Base-by-base conservation (phyloP, 148 eudicot species). In the Drosera capensis region DNA sequence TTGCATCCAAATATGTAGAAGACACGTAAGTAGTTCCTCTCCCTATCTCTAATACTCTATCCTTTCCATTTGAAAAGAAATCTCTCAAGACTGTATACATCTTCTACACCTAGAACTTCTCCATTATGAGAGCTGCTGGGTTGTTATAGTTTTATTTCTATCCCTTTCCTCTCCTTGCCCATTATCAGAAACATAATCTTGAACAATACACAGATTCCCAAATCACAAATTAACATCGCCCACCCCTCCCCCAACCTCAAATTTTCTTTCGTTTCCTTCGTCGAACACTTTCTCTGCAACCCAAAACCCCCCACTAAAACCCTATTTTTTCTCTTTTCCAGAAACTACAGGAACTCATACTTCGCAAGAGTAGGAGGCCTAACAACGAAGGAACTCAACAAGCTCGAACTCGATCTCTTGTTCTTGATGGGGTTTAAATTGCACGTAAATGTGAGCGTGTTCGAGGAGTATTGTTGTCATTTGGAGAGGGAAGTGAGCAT, bases 391-490 rank as follows among this genome's bases (percentile, higher is more conserved):
- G 95, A 90, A 64, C 64, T 90, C 78, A 90, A 90, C 75, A 72
- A 67, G 11, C 60, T 90, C 56, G 99, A 90, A 68, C 19, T 90
- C 13, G 99, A 80, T 16, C 80, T 84, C 23, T 46, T 90, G 50
- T 90, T 85, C 61, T 20, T 78, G 65, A 80, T 84, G 67, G 76
- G 78, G 4, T 90, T 90, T 52, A 84, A 80, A 54, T 55, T 90
- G 29, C 95, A 90, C 54, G 99, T 90, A 36, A 90, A 90, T 59
- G 87, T 90, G 60, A 84, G 99, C 68, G 95, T 90, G 22, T 90
- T 68, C 23, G 79, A 90, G 72, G 80, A 95, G 60, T 90, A 90
- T 47, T 90, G 95, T 20, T 57, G 76, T 48, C 99, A 90, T 64
- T 61, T 90, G 35, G 95, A 80, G 55, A 75, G 99, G 45, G 99